Percentiles rank a stretch among this genome's conserved stretches.
phyloP scores from a whole-genome alignment of 129 eudicot species.

The Pittosporum tobira region DNA sequence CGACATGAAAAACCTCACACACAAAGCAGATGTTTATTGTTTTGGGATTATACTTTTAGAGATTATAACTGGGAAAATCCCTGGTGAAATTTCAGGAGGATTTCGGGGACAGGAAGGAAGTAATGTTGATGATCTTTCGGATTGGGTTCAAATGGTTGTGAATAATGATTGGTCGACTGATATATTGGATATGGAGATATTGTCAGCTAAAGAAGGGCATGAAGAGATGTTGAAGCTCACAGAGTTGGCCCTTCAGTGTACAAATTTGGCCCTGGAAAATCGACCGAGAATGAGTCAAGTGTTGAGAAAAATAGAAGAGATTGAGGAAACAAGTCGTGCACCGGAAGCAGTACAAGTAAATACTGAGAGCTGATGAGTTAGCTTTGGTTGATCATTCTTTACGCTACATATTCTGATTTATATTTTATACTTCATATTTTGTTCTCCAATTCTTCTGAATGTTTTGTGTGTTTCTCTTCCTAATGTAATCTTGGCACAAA shows the following conservation, averaged over 20 bases:
- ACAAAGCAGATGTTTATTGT: conserved; percentile 56
- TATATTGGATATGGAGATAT: conserved; percentile 61
- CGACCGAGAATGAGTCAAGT: conserved; percentile 49
- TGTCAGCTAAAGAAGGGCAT: conserved; percentile 58
- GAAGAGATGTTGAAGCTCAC: conserved; percentile 67
- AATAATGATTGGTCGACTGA: conserved; percentile 60
- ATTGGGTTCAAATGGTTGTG: conserved; percentile 51
- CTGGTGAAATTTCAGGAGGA: conserved; percentile 20
- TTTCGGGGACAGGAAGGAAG: neutral
- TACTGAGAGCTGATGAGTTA: neutral
- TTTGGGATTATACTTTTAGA: conserved; percentile 59
- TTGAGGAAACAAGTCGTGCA: conserved; percentile 12
- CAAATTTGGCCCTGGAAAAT: conserved; percentile 40
- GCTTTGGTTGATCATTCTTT: neutral
- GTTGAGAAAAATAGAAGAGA: conserved; percentile 40
- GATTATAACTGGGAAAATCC: conserved; percentile 48
- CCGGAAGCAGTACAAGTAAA: neutral
- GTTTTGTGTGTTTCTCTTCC: no score
- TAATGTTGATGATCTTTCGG: conserved; percentile 31
- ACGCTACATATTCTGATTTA: neutral
- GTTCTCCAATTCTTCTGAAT: neutral
- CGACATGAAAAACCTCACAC: conserved; percentile 33
- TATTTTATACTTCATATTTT: neutral
- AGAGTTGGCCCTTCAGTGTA: conserved; percentile 60
- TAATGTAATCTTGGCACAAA: no score